These are phyloP conservation scores for Candida frijolesensis DNA, from an alignment of 1,139 yeast genomes.

Conservation along the genomic window DNA sequence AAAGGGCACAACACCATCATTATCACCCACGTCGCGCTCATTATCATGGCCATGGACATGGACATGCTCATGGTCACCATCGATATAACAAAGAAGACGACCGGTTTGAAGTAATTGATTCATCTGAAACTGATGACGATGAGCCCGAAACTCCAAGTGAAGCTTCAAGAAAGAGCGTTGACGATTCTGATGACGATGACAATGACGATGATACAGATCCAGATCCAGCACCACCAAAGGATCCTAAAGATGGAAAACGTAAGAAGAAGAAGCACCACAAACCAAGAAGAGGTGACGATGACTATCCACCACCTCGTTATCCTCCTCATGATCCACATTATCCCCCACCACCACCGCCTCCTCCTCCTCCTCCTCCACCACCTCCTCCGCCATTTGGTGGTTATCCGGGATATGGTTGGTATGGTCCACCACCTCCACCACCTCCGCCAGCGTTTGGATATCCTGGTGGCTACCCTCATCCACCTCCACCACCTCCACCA, in stretches of 20 bases:
- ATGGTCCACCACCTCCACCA: conserved; percentile 3
- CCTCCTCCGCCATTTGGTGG: conserved; percentile 6
- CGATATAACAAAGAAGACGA: background rate
- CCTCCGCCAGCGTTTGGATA: conserved; percentile 8
- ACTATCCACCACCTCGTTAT: background rate
- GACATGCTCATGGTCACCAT: background rate
- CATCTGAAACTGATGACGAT: background rate
- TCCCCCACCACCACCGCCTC: conserved; percentile 8
- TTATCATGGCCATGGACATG: background rate
- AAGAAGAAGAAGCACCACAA: too few relatives aligned
- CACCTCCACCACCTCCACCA: conserved; percentile 16
- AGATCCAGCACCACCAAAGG: background rate
- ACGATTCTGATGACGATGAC: background rate
- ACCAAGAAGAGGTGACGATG: too few relatives aligned
- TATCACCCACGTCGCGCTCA: background rate
- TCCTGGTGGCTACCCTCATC: conserved; percentile 2
- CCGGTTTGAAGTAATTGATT: background rate
- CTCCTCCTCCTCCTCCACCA: conserved; percentile 8
- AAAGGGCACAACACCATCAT: background rate
- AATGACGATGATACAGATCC: background rate
- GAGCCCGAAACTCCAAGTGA: background rate
- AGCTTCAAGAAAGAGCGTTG: background rate
- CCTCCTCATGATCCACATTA: background rate
- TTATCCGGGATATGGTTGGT: background rate
- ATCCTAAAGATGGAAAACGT: background rate